These are phyloP conservation scores for Saitozyma podzolica DNA, from an alignment of 768 basidiomycete genomes.

Conservation along the genomic window DNA sequence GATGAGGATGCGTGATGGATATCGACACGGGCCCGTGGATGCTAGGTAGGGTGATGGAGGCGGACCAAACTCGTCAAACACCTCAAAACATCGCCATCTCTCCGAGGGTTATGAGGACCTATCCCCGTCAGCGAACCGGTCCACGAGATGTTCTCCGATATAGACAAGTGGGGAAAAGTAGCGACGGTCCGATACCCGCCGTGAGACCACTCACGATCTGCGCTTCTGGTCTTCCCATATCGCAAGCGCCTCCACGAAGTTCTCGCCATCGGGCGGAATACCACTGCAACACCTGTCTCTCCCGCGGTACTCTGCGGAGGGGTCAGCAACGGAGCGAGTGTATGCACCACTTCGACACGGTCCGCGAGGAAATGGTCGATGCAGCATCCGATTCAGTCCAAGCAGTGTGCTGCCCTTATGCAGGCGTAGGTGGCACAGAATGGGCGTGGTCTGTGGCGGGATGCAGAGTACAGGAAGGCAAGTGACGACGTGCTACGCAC, in stretches of 20 bases:
- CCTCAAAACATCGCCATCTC: constrained; percentile 35
- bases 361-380: background rate
- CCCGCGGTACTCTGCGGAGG: constrained; percentile 26
- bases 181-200: too few species aligned
- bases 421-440: too few species aligned
- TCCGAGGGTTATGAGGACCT: constrained; percentile 39
- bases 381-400: background rate
- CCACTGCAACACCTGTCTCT: constrained; percentile 42
- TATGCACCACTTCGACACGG: background rate
- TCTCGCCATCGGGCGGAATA: constrained; percentile 44
- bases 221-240: constrained; percentile 49
- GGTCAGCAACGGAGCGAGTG: background rate
- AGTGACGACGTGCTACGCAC: constrained; percentile 17
- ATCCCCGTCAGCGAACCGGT: constrained; percentile 6
- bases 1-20: too few species aligned
- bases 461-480: background rate
- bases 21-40: too few species aligned
- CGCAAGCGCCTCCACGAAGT: constrained; percentile 45
- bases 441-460: background rate
- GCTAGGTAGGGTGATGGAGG: too few species aligned
- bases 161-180: background rate
- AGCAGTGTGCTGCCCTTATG: too few species aligned
- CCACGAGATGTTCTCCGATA: background rate
- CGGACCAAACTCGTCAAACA: too few species aligned
- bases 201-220: constrained; percentile 33